These are phyloP conservation scores for Fraxinus sp. DNA, from an alignment of 305 asterid species.

Conservation along the genomic window DNA sequence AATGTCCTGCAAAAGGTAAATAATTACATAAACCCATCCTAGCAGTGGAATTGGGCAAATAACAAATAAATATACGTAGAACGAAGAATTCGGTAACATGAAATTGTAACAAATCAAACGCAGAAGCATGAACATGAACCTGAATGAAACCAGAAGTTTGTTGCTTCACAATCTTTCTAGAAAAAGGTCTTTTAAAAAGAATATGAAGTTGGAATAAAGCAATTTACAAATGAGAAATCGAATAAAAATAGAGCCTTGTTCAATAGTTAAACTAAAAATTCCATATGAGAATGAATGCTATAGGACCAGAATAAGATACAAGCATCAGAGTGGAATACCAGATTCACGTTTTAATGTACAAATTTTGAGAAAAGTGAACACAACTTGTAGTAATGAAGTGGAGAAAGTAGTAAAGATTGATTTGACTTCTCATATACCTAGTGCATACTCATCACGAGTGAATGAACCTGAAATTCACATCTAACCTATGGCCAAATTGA, in stretches of 20 bases:
- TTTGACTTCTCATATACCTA: neutral
- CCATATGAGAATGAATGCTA: conserved; percentile 12
- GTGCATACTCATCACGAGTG: neutral
- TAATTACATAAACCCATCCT: neutral
- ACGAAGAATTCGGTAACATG: conserved; percentile 10
- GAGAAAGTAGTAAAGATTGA: neutral
- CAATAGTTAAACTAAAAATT: conserved; percentile 4
- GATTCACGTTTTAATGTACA: neutral
- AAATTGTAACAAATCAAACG: neutral
- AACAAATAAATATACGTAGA: neutral
- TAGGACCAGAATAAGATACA: conserved; percentile 9
- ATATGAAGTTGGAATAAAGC: neutral
- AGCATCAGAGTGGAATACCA: conserved; percentile 9
- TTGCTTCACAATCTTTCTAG: conserved; percentile 11
- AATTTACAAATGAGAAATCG: conserved; percentile 3
- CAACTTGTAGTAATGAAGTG: neutral
- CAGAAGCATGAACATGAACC: conserved; percentile 2
- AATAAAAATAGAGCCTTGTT: conserved; percentile 17
- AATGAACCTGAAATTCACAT: neutral
- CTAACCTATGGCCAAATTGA: neutral
- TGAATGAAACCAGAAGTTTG: conserved; percentile 14
- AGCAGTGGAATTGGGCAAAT: neutral
- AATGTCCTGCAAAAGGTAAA: conserved; percentile 44
- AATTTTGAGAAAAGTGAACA: neutral
- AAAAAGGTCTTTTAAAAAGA: conserved; percentile 1